Percentiles rank a stretch among this genome's conserved stretches.
These are phyloP conservation scores for Salmacisia buchloeana DNA, from an alignment of 1,284 basidiomycete species.

Conservation along the genomic window DNA sequence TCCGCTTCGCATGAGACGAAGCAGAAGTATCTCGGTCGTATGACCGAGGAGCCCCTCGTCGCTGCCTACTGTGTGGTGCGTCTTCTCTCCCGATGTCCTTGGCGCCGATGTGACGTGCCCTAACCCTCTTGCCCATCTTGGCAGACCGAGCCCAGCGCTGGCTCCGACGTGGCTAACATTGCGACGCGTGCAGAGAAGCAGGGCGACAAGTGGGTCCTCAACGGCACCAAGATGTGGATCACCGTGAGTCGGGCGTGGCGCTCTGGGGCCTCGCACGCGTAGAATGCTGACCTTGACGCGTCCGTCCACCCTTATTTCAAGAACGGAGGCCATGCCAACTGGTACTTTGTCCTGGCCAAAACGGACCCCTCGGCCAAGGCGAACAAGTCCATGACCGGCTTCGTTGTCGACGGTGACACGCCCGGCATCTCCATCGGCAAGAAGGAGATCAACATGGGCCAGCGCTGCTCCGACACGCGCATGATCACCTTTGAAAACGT, in stretches of 20 bases:
- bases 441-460: constrained; percentile 61
- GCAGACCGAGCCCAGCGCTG: constrained; percentile 56
- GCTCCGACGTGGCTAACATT: constrained; percentile 56
- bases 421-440: constrained; percentile 55
- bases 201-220: constrained; percentile 55
- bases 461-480: constrained; percentile 58
- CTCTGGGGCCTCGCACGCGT: too few relatives aligned
- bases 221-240: constrained; percentile 58
- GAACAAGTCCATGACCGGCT: constrained; percentile 57
- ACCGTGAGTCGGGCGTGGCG: constrained; percentile 15
- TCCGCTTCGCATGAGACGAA: constrained; percentile 56
- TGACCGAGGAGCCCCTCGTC: constrained; percentile 58
- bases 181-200: constrained; percentile 54
- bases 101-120: constrained; percentile 11
- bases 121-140: not conserved
- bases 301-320: not conserved
- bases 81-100: constrained; percentile 9
- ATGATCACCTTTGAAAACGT: constrained; percentile 59
- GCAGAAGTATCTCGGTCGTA: constrained; percentile 58
- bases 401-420: constrained; percentile 57
- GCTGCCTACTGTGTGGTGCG: constrained; percentile 56
- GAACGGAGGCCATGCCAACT: constrained; percentile 57
- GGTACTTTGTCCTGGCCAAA: constrained; percentile 59
- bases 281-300: not conserved
- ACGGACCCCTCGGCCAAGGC: constrained; percentile 55